Percentiles rank a stretch among this genome's conserved stretches.
Conservation (phyloP, 331 rosid species). For the Cydonia oblonga region DNA sequence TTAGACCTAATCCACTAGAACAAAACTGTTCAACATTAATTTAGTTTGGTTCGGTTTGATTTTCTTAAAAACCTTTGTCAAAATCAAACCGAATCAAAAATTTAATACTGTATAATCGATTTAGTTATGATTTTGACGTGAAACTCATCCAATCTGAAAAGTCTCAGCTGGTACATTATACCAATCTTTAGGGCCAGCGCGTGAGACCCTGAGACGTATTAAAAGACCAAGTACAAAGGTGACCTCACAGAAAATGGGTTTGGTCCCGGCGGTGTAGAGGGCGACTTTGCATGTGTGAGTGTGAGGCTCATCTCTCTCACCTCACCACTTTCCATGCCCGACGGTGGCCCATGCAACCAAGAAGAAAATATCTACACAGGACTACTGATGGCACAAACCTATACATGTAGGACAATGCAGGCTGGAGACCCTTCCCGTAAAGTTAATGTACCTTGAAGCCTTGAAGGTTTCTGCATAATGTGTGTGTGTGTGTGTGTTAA, state of each 20-base stretch:
- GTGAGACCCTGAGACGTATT: no score
- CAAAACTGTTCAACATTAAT: no score
- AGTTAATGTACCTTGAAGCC: background rate
- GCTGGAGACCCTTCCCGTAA: background rate
- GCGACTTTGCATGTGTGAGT: background rate
- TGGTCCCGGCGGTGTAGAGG: conserved; percentile 8
- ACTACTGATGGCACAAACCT: background rate
- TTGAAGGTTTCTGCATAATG: background rate
- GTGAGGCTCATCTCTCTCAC: background rate
- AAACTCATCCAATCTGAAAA: no score
- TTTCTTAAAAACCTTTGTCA: no score
- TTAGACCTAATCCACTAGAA: no score
- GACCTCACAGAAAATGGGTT: background rate
- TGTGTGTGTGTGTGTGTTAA: no score
- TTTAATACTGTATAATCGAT: no score
- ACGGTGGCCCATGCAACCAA: background rate
- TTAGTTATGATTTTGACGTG: no score
- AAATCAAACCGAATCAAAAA: no score
- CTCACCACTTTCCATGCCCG: conserved; percentile 5
- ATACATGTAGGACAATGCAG: background rate
- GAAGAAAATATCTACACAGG: background rate
- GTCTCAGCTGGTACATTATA: background rate
- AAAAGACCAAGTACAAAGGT: background rate
- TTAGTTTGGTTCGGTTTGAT: no score
- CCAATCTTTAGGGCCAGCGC: no score